A percentile compares a stretch with the other conserved stretches of the same genome.
These are phyloP conservation scores for Cladobotryum mycophilum DNA, from an alignment of 2,329 filamentous ascomycete species.

Conservation along the genomic window DNA sequence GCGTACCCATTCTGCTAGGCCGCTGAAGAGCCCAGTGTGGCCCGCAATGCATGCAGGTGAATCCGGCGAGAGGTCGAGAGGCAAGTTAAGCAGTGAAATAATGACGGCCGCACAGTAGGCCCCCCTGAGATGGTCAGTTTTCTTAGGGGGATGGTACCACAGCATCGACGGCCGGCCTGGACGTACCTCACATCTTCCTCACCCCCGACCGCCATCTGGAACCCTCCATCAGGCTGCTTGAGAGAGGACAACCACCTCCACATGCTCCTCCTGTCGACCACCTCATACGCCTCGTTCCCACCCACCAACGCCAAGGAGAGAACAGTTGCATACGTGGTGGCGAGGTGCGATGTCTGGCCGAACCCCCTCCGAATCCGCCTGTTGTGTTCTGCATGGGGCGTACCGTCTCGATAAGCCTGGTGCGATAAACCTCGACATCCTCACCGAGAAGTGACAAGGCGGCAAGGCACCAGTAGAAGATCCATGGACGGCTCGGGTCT, in stretches of 20 bases:
- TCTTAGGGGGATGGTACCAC: conserved; percentile 12
- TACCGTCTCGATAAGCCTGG: conserved; percentile 68
- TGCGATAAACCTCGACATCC: conserved; percentile 61
- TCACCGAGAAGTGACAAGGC: conserved; percentile 71
- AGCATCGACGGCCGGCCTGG: conserved; percentile 12
- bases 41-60: conserved; percentile 61
- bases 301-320: conserved; percentile 75
- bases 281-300: conserved; percentile 63
- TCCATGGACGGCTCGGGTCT: conserved; percentile 88
- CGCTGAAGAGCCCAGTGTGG: conserved; percentile 58
- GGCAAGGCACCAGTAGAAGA: conserved; percentile 85
- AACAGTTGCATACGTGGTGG: conserved; percentile 79
- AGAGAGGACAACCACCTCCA: conserved; percentile 85
- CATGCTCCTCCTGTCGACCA: conserved; percentile 76
- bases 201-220: conserved; percentile 76
- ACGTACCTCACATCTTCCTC: conserved; percentile 85
- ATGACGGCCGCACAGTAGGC: conserved; percentile 88
- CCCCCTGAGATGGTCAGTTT: conserved; percentile 48
- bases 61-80: conserved; percentile 68
- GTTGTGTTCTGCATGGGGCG: conserved; percentile 71
- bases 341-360: conserved; percentile 82
- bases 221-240: conserved; percentile 86
- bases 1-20: conserved; percentile 72
- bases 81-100: conserved; percentile 76
- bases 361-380: conserved; percentile 94